Percentiles rank a stretch among this genome's conserved stretches.
Evolutionary conservation across 2,329 filamentous ascomycete species (phyloP).

Genomic region (Seiridium cupressi): DNA sequence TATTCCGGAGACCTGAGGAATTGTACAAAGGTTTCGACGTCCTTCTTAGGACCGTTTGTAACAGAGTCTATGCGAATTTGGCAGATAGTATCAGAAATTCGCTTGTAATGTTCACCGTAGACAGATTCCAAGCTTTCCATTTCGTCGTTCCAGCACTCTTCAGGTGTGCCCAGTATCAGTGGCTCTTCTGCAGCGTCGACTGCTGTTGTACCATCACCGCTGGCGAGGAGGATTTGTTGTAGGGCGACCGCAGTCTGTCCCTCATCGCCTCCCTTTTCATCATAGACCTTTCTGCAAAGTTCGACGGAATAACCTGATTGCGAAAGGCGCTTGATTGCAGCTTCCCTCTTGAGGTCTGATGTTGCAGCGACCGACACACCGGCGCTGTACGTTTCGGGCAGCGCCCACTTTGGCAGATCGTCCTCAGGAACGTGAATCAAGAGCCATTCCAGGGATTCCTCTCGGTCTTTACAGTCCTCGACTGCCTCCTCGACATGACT

Average conservation of each 20-base stretch:
- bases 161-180: slow-evolving; percentile 47
- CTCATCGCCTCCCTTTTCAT: slow-evolving; percentile 71
- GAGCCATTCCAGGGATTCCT: slow-evolving; percentile 94
- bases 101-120: slow-evolving; percentile 70
- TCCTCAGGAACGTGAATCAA: slow-evolving; percentile 97
- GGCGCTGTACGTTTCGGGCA: slow-evolving; percentile 88
- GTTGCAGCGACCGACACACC: slow-evolving; percentile 83
- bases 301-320: slow-evolving; percentile 83
- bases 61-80: slow-evolving; percentile 64
- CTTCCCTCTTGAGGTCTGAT: slow-evolving; percentile 72
- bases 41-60: slow-evolving; percentile 44
- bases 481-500: slow-evolving; percentile 89
- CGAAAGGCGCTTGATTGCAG: slow-evolving; percentile 76
- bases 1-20: slow-evolving; percentile 74
- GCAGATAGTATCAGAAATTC: slow-evolving; percentile 62
- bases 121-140: slow-evolving; percentile 81
- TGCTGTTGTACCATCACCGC: slow-evolving; percentile 29
- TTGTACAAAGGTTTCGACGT: slow-evolving; percentile 58
- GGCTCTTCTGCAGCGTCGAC: slow-evolving; percentile 39
- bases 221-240: slow-evolving; percentile 65
- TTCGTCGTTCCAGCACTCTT: slow-evolving; percentile 81
- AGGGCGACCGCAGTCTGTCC: slow-evolving; percentile 74
- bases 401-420: slow-evolving; percentile 86
- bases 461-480: slow-evolving; percentile 82
- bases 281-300: slow-evolving; percentile 75